phyloP scores from a whole-genome alignment of 1,139 yeast species.

The Candida pseudoviswanathii region DNA sequence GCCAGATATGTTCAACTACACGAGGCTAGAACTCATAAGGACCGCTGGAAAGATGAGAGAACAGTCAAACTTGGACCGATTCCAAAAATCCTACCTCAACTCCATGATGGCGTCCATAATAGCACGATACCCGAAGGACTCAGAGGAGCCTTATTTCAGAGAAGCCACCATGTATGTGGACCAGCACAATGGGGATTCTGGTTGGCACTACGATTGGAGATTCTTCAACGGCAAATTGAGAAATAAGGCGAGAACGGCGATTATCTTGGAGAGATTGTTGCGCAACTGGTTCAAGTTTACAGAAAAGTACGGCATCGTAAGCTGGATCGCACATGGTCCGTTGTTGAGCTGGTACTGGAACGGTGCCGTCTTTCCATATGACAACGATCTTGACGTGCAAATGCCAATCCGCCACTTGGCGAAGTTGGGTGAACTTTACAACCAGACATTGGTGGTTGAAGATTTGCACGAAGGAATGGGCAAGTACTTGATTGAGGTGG shows the following conservation, averaged over 20 bases:
- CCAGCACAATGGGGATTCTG: constrained; percentile 14
- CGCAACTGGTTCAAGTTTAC: constrained; percentile 59
- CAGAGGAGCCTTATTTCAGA: constrained; percentile 24
- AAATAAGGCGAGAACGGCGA: constrained; percentile 32
- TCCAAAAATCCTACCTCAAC: constrained; percentile 10
- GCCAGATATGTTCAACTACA: constrained; percentile 8
- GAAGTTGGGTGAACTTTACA: constrained; percentile 41
- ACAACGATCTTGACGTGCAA: constrained; percentile 61
- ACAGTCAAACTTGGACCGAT: constrained; percentile 1
- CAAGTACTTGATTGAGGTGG: constrained; percentile 53
- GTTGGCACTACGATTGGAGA: constrained; percentile 30
- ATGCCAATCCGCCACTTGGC: constrained; percentile 47
- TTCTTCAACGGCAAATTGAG: constrained; percentile 23
- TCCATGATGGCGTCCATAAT: constrained; percentile 7
- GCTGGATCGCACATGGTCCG: constrained; percentile 67
- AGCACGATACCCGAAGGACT: constrained; percentile 8
- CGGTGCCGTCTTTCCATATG: constrained; percentile 64
- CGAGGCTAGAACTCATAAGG: constrained; percentile 3
- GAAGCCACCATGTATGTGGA: constrained; percentile 20
- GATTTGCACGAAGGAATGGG: constrained; percentile 43
- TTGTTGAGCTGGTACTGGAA: constrained; percentile 64
- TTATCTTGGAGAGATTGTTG: constrained; percentile 30
- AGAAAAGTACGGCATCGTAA: constrained; percentile 37
- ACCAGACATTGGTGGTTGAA: constrained; percentile 53
- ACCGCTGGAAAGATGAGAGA: constrained; percentile 1